phyloP scores from a whole-genome alignment of 2,329 filamentous ascomycete genomes.

The Beauveria australis region DNA sequence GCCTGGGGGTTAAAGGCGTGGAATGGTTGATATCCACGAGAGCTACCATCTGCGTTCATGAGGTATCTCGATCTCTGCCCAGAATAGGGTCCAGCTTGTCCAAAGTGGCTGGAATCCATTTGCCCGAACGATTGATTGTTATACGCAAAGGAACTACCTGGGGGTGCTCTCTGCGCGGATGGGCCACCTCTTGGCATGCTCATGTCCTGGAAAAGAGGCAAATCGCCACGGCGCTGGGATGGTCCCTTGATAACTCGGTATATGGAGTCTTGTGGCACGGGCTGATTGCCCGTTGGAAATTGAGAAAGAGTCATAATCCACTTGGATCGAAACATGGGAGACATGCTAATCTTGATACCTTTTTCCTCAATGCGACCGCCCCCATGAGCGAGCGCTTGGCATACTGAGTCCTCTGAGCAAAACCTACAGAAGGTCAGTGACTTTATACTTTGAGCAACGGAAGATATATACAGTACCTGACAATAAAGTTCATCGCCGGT shows the following conservation, averaged over 20 bases:
- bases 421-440: slow-evolving; percentile 13
- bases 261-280: not conserved
- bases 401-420: slow-evolving; percentile 13
- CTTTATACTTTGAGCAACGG: not conserved
- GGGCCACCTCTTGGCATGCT: not conserved
- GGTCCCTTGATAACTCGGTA: slow-evolving; percentile 1
- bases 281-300: slow-evolving; percentile 2
- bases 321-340: slow-evolving; percentile 23
- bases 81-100: not conserved
- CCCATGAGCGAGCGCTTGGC: slow-evolving; percentile 17
- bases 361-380: slow-evolving; percentile 19
- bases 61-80: not conserved
- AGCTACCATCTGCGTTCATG: not conserved
- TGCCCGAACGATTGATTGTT: not conserved
- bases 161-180: not conserved
- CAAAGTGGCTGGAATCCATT: not conserved
- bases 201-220: not conserved
- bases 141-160: not conserved
- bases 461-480: slow-evolving; percentile 17
- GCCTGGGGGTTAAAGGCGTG: not conserved
- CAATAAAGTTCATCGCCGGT: slow-evolving; percentile 17
- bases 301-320: slow-evolving; percentile 18
- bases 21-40: not conserved
- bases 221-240: not conserved
- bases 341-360: slow-evolving; percentile 19